These are phyloP conservation scores for Ophiostoma himal-ulmi DNA, from an alignment of 2,329 filamentous ascomycete genomes.

Conservation along the genomic window DNA sequence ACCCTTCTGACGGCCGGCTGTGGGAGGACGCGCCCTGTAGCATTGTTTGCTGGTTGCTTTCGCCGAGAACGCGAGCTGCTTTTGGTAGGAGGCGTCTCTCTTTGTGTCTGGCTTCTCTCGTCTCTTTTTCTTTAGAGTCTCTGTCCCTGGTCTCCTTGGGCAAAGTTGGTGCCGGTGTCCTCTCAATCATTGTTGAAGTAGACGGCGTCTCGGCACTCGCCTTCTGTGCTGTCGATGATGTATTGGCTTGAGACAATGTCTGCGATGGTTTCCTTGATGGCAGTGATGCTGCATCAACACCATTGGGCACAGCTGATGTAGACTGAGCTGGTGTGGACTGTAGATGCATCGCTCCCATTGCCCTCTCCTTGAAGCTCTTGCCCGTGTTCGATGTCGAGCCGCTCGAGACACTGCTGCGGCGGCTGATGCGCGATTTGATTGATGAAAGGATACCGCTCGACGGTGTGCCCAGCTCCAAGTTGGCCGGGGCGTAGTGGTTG, in stretches of 20 bases:
- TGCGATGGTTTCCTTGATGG: neutral
- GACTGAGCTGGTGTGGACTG: neutral
- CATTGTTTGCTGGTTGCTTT: slow-evolving; percentile 20
- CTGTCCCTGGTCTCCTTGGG: no score
- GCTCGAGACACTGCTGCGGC: slow-evolving; percentile 23
- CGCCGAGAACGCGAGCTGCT: slow-evolving; percentile 20
- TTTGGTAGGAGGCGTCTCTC: slow-evolving; percentile 19
- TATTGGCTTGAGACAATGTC: neutral
- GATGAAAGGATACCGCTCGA: slow-evolving; percentile 23
- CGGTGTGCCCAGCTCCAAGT: neutral
- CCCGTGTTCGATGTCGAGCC: slow-evolving; percentile 14
- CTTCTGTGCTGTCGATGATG: neutral
- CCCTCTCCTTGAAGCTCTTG: slow-evolving; percentile 24
- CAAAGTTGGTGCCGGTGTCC: neutral
- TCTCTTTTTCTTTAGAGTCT: no score
- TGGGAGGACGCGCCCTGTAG: neutral
- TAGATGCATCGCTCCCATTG: slow-evolving; percentile 21
- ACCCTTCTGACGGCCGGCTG: slow-evolving; percentile 26
- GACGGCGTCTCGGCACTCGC: no score
- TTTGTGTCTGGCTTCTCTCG: slow-evolving; percentile 3
- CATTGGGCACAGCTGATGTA: neutral
- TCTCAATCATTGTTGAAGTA: neutral
- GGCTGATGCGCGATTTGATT: slow-evolving; percentile 25
- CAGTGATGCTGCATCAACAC: neutral
- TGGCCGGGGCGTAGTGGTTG: slow-evolving; percentile 15